These are phyloP conservation scores for Chlorella sorokiniana DNA, from an alignment of 139 green algal species.

Conservation along the genomic window DNA sequence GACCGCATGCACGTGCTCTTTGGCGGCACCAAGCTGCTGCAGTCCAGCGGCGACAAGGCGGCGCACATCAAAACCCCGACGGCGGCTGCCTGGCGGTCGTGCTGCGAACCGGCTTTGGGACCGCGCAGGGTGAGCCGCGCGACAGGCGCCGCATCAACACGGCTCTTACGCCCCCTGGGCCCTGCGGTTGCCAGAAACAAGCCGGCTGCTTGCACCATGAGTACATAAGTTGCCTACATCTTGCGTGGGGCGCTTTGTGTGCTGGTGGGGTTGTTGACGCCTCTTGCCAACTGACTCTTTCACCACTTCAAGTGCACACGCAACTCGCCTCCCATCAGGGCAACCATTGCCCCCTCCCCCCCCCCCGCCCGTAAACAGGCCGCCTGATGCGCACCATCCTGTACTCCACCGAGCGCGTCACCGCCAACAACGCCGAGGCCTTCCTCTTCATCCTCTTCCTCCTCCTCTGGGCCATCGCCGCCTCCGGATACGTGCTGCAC, in stretches of 20 bases:
- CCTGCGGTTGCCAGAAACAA: too few species aligned
- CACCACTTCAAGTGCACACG: background rate
- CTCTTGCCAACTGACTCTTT: too few species aligned
- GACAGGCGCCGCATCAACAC: too few species aligned
- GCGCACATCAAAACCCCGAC: constrained; percentile 82
- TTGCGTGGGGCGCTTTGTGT: background rate
- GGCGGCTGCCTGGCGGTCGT: constrained; percentile 91
- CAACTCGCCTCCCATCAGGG: background rate
- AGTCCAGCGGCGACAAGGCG: constrained; percentile 72
- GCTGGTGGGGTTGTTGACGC: background rate
- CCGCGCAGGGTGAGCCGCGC: constrained; percentile 71
- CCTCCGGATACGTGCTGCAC: constrained; percentile 86
- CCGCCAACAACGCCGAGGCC: constrained; percentile 93
- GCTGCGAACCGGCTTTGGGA: constrained; percentile 97
- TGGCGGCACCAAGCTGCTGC: constrained; percentile 92
- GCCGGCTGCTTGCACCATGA: too few species aligned
- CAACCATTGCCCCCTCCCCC: background rate
- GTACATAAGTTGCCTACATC: background rate
- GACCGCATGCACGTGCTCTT: constrained; percentile 94
- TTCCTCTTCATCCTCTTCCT: constrained; percentile 98
- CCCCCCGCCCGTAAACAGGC: constrained; percentile 38
- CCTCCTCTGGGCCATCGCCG: constrained; percentile 92
- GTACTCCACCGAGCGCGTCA: constrained; percentile 92
- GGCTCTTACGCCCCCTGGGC: too few species aligned
- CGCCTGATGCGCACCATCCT: constrained; percentile 98